phyloP scores from a whole-genome alignment of 441 rosid genomes.

The Kokia cookei region DNA sequence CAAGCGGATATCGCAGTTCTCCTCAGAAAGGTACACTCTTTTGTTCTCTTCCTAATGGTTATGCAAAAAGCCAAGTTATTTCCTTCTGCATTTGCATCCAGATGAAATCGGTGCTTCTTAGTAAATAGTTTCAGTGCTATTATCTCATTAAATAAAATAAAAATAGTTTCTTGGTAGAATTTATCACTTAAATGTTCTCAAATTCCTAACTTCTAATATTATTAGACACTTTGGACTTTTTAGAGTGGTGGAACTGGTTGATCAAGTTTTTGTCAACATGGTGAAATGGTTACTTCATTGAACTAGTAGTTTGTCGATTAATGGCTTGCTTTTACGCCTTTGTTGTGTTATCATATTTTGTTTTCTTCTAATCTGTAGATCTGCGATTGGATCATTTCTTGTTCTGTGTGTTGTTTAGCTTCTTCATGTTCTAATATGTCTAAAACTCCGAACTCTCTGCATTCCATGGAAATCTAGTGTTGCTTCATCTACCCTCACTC shows the following conservation, averaged over 20 bases:
- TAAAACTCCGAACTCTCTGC: too few species aligned
- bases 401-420: not conserved
- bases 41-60: conserved; percentile 5
- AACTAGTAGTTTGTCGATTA: not conserved
- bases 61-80: not conserved
- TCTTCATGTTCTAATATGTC: too few species aligned
- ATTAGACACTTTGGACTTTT: not conserved
- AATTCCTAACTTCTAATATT: not conserved
- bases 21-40: conserved; percentile 57
- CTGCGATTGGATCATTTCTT: not conserved
- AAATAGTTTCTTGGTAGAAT: not conserved
- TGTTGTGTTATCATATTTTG: not conserved
- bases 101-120: not conserved
- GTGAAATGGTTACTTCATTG: not conserved
- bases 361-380: not conserved
- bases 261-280: not conserved
- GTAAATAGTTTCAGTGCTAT: not conserved
- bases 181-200: not conserved
- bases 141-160: too few species aligned
- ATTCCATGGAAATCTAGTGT: too few species aligned
- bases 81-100: not conserved
- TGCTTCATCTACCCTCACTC: not conserved
- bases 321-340: not conserved
- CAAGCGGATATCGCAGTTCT: conserved; percentile 94
- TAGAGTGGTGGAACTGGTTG: not conserved